Evolutionary conservation across 306 rosid genomes (phyloP), one percentile per base, ranked within the genome.

Genomic region (Quercus agrifolia): DNA sequence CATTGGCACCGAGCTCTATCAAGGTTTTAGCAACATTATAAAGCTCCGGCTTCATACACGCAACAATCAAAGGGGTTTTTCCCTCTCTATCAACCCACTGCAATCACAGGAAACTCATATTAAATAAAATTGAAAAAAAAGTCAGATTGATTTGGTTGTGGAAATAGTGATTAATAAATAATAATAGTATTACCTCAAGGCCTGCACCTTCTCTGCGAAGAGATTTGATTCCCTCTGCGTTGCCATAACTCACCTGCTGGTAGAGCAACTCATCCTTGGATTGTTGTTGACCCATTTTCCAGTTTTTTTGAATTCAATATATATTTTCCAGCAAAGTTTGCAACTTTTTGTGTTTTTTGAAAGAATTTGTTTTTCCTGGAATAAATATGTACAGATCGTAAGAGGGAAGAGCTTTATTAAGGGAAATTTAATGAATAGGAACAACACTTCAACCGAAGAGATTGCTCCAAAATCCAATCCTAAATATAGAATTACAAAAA

Each of bases 1-100:
- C 85, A 77, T 96, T 91, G 82, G 99, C 98, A 23, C 98, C 98
- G 76, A 96, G 97, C 78, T 90, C 93, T 72, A 96, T 86, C 93
- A 96, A 82, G 78, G 88, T 87, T 81, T 85, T 91, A 0, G 96
- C 91, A 28, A 91, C 96, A 78, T 83, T 83, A 68, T 74, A 77
- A 46, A 87, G 91, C 82, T 90, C 94, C 14, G 89, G 90, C 20
- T 87, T 93, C 94, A 90, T 88, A 79, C 97, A 91, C 54, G 98
- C 98, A 79, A 87, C 89, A 49, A 93, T 96, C 87, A 96, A 89
- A 21, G 99, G 90, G 46, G 98, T 96, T 77, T 93, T 89, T 31
- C 82, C 91, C 27, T 96, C 98, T 85, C 74, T 89, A 57, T 96
- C 97, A 69, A 77, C 70, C 93, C 94, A 93, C 99, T 96, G 87